A percentile compares a stretch with the other conserved stretches of the same genome.
phyloP scores from a whole-genome alignment of 345 rosid species.

The Populus simonii region DNA sequence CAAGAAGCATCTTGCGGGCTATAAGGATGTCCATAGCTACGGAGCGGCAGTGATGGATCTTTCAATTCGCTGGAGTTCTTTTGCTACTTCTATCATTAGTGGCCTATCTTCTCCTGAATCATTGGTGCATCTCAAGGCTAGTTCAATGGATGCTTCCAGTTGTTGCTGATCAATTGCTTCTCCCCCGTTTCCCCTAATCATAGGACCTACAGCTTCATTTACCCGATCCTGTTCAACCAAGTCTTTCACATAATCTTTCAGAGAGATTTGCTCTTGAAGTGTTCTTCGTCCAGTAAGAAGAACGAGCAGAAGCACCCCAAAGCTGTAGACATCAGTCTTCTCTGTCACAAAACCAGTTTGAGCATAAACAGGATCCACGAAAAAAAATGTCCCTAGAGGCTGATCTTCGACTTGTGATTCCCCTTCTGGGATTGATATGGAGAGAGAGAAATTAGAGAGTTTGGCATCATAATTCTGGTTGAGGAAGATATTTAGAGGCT shows the following conservation, averaged over 20 bases:
- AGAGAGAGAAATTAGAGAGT: not conserved
- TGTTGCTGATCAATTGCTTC: not conserved
- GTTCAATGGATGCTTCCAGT: not conserved
- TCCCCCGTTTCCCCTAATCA: not conserved
- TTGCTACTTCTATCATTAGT: not conserved
- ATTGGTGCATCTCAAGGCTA: not conserved
- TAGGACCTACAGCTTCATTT: not conserved
- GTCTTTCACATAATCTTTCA: not conserved
- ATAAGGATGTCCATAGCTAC: not conserved
- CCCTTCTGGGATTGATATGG: not conserved
- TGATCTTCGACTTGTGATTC: not conserved
- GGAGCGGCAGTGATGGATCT: not conserved
- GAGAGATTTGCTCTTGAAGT: not conserved
- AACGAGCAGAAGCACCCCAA: not conserved
- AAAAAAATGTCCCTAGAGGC: fast-evolving
- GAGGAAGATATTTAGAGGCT: not conserved
- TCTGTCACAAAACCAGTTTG: not conserved
- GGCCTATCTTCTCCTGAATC: not conserved
- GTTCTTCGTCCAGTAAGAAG: not conserved
- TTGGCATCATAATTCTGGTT: no score
- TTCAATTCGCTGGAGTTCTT: not conserved
- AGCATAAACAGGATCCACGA: not conserved
- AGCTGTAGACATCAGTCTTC: constrained; percentile 3
- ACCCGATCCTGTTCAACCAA: not conserved
- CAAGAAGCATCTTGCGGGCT: not conserved